These are phyloP conservation scores for Plasmodium knowlesi DNA, from an alignment of 169 alveolate species.

Conservation along the genomic window DNA sequence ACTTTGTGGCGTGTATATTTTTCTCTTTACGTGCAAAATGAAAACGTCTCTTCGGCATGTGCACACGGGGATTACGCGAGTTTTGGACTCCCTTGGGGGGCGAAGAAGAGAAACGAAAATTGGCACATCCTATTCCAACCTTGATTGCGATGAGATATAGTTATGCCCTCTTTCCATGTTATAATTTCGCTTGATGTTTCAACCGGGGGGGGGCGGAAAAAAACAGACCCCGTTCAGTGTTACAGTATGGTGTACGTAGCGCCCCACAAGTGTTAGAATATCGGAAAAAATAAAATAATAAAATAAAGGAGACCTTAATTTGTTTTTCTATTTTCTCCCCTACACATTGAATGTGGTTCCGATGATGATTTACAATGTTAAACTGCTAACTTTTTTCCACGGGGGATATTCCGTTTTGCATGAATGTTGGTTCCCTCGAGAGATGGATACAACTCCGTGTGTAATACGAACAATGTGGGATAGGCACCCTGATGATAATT, in stretches of 20 bases:
- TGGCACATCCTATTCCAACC: background rate
- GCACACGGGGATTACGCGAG: background rate
- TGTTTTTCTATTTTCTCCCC: background rate
- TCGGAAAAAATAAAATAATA: background rate
- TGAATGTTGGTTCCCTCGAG: background rate
- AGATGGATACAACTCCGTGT: background rate
- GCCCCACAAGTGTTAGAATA: background rate
- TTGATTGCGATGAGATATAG: background rate
- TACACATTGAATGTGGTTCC: background rate
- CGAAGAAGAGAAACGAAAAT: background rate
- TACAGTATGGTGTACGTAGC: background rate
- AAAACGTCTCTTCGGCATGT: background rate
- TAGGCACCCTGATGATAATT: background rate
- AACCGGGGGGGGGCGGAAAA: background rate
- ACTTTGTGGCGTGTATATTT: background rate
- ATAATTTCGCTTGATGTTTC: background rate
- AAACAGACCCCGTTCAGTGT: background rate
- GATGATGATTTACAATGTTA: background rate
- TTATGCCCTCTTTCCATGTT: background rate
- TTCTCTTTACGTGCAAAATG: background rate
- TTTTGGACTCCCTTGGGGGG: background rate
- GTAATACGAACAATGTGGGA: background rate
- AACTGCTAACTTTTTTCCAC: background rate
- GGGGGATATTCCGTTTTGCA: background rate
- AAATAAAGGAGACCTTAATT: background rate